Percentiles rank a stretch among this genome's conserved stretches.
Conservation (phyloP, 106 monocot genomes). For the Dendrobium huoshanense region DNA sequence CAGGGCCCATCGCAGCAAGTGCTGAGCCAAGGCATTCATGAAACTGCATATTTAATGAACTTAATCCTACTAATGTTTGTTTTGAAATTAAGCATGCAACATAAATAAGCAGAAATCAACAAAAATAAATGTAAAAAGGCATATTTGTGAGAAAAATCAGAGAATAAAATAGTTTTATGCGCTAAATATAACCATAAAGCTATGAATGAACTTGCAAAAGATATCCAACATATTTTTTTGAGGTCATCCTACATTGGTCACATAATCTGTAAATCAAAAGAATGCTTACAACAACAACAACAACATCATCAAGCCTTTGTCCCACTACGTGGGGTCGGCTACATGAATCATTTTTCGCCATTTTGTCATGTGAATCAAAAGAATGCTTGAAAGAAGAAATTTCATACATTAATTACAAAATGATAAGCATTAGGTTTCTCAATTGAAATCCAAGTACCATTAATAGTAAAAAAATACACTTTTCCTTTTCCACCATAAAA, state of each 20-base stretch:
- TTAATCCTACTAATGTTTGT: background rate
- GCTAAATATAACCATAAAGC: background rate
- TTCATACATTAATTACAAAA: too few species aligned
- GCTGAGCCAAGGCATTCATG: constrained; percentile 90
- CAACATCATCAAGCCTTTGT: too few species aligned
- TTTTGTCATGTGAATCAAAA: too few species aligned
- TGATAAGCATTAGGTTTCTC: background rate
- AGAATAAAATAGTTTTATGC: background rate
- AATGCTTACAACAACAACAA: too few species aligned
- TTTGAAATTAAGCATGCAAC: background rate
- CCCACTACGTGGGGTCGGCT: too few species aligned
- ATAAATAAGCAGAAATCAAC: background rate
- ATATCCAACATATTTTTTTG: background rate
- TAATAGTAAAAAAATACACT: background rate
- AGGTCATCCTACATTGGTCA: background rate
- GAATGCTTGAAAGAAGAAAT: too few species aligned
- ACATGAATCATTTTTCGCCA: too few species aligned
- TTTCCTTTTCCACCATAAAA: background rate
- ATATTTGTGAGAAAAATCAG: background rate
- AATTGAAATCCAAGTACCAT: background rate
- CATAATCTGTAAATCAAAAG: background rate
- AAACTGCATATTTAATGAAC: constrained; percentile 49
- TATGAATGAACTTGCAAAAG: background rate
- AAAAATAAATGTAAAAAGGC: background rate
- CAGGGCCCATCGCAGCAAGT: constrained; percentile 71